Evolutionary conservation across 169 alveolate species (phyloP).

Genomic region (Babesia gibsoni): DNA sequence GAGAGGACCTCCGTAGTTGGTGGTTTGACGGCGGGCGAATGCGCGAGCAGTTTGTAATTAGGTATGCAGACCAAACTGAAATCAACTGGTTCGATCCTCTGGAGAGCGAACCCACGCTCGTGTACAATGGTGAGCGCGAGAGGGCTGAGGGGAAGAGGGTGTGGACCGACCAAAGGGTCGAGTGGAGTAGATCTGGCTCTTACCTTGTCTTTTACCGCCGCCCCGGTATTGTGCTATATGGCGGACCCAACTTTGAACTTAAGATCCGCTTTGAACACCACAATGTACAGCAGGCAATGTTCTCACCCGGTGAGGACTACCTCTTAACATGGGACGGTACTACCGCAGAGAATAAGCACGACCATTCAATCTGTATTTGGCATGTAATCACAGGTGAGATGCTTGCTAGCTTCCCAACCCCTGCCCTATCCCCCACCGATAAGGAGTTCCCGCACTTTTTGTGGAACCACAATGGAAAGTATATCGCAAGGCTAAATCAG

Average conservation of each 20-base stretch:
- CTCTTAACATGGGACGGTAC: conserved; percentile 89
- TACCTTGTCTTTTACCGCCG: conserved; percentile 85
- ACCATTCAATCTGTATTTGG: conserved; percentile 84
- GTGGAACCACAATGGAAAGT: conserved; percentile 84
- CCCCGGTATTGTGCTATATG: conserved; percentile 88
- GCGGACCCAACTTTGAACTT: conserved; percentile 83
- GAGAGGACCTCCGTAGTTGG: conserved; percentile 86
- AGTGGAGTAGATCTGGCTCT: conserved; percentile 90
- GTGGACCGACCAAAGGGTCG: conserved; percentile 86
- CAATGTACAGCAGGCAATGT: conserved; percentile 80
- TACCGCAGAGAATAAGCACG: conserved; percentile 78
- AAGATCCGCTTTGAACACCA: conserved; percentile 84
- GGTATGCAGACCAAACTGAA: conserved; percentile 84
- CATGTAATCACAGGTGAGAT: conserved; percentile 83
- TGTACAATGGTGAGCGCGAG: conserved; percentile 82
- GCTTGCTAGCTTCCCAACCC: conserved; percentile 76
- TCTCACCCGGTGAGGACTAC: conserved; percentile 87
- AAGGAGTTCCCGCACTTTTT: conserved; percentile 76
- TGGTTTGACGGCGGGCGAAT: conserved; percentile 76
- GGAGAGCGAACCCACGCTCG: conserved; percentile 79
- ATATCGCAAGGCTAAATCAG: conserved; percentile 76
- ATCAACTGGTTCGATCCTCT: conserved; percentile 86
- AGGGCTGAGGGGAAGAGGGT: conserved; percentile 82
- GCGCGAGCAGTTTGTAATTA: conserved; percentile 84
- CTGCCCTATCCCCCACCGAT: conserved; percentile 74